Evolutionary conservation across 108 stramenopile genomes (phyloP).

Genomic region (Fistulifera pelliculosa): DNA sequence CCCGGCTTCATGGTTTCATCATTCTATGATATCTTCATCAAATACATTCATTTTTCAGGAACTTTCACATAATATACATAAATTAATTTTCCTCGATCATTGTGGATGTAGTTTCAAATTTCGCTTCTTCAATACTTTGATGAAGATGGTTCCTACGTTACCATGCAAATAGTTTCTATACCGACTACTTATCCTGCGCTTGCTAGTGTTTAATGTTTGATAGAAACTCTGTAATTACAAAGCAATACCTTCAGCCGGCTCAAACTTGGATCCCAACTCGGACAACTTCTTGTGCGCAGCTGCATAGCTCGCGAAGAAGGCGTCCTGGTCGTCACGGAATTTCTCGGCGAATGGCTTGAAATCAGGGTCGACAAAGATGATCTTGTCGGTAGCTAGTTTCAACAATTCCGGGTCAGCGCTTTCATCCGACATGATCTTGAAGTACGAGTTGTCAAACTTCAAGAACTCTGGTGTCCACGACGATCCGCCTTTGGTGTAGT

Average conservation of each 20-base stretch:
- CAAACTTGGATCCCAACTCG: slow-evolving; percentile 83
- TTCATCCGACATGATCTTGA: slow-evolving; percentile 41
- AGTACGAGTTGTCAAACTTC: slow-evolving; percentile 86
- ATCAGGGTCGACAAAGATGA: slow-evolving; percentile 57
- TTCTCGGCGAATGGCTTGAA: slow-evolving; percentile 64
- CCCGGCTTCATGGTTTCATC: too few species aligned
- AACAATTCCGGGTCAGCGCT: slow-evolving; percentile 55
- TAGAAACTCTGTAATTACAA: slow-evolving; percentile 19
- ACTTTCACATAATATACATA: too few species aligned
- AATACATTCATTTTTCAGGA: too few species aligned
- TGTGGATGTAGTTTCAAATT: too few species aligned
- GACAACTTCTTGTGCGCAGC: slow-evolving; percentile 87
- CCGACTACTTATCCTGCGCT: too few species aligned
- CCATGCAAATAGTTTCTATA: too few species aligned
- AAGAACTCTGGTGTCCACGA: slow-evolving; percentile 74
- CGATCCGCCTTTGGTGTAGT: slow-evolving; percentile 81
- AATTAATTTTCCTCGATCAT: too few species aligned
- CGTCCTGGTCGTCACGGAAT: slow-evolving; percentile 82
- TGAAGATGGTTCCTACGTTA: too few species aligned
- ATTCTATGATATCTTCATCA: too few species aligned
- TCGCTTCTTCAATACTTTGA: too few species aligned
- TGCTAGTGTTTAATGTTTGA: too few species aligned
- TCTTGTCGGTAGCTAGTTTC: slow-evolving; percentile 71
- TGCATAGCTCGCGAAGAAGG: slow-evolving; percentile 88
- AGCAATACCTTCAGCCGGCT: slow-evolving; percentile 40